These are phyloP conservation scores for Xylaria sp. DNA, from an alignment of 2,329 filamentous ascomycete species.

Conservation along the genomic window DNA sequence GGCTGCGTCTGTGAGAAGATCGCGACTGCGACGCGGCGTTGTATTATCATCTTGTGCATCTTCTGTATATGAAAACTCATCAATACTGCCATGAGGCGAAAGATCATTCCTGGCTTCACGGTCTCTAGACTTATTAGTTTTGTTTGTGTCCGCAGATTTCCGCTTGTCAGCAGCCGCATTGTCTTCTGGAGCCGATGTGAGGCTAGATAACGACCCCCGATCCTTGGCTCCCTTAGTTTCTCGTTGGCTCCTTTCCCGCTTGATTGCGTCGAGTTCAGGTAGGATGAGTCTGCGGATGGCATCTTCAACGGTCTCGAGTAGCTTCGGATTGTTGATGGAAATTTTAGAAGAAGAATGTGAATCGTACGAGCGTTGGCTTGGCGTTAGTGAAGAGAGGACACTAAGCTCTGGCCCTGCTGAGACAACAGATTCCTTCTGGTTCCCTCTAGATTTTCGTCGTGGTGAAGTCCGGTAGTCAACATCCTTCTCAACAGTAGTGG, in stretches of 20 bases:
- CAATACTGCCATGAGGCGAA: constrained; percentile 61
- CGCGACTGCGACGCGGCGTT: constrained; percentile 59
- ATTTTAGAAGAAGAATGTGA: constrained; percentile 69
- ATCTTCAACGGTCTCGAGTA: constrained; percentile 92
- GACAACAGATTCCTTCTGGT: constrained; percentile 63
- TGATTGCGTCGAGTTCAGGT: constrained; percentile 90
- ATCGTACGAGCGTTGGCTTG: constrained; percentile 67
- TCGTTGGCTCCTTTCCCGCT: constrained; percentile 86
- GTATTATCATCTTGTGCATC: constrained; percentile 55
- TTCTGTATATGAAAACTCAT: constrained; percentile 61
- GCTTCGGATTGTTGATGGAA: constrained; percentile 90
- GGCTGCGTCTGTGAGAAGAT: constrained; percentile 53
- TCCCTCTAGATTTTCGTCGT: constrained; percentile 63
- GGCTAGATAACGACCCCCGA: constrained; percentile 72
- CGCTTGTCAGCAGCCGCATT: constrained; percentile 64
- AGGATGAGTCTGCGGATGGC: constrained; percentile 90
- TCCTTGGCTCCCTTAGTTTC: constrained; percentile 61
- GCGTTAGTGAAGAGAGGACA: constrained; percentile 64
- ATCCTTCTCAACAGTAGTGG: constrained; percentile 61
- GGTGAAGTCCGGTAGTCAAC: constrained; percentile 59
- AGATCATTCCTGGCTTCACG: constrained; percentile 67
- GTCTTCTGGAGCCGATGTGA: constrained; percentile 66
- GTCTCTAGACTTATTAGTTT: constrained; percentile 61
- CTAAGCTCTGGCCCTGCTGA: constrained; percentile 67
- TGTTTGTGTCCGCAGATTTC: constrained; percentile 63